Evolutionary conservation across 129 eudicot species (phyloP), one percentile per base, ranked within the genome.

Genomic region (Smallanthus sonchifolius): DNA sequence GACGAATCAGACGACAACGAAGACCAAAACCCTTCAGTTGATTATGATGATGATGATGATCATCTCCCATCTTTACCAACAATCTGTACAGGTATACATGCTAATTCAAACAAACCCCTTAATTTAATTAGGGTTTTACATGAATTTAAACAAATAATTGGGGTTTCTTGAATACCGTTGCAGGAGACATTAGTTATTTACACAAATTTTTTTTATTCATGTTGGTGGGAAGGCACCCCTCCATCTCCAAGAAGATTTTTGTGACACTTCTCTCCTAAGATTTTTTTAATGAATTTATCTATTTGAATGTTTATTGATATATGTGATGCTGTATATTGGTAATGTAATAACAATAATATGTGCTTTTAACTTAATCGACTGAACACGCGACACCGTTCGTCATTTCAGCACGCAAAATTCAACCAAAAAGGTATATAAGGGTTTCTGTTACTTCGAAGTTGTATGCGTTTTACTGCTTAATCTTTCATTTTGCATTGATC

Each of bases 181-280:
- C 87, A 83, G 99, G 99, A 75, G 99, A 95, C 52, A 88, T 95
- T 62, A 95, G 97, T 75, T 95, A 95, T 79, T 86, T 95, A 67
- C 94, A 84, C 70, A 95, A 88, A 86, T 95, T 95, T 85, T 95
- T 95, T 73, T 77, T 95, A n/a, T n/a, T 83, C 90, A 94, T 82
- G 93, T 94, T 36, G 97, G 98, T 82, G 98, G 97, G 73, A 86
- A 97, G 79, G 70, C 76, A 4, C 97, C 98, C 15, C 96, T 93
- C 69, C 98, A 90, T 83, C 85, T 93, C 13, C 98, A 93, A 80
- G 98, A 93, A 84, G 98, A 93, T 80, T 93, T 93, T 34, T 93
- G 98, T 62, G 98, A 97, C 76, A 94, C 98, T 83, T 97, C 97
- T 37, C 85, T 94, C 48, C 89, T 94, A 24, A 94, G 98, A 97